phyloP scores from a whole-genome alignment of 331 rosid species.

The Saraca asoca region DNA sequence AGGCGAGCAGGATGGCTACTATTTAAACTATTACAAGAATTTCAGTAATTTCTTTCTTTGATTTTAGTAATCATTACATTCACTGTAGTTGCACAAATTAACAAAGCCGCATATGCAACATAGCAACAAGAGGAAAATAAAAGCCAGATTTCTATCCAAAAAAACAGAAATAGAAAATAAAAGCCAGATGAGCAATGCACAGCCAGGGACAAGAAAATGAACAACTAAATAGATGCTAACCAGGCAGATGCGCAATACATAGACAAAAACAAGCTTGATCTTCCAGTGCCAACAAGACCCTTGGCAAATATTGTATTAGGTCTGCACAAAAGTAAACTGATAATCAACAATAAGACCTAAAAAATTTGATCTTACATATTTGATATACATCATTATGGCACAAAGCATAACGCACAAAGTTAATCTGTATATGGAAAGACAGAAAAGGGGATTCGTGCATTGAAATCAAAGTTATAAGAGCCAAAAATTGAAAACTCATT shows the following conservation, averaged over 20 bases:
- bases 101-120: background rate
- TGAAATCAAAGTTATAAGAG: slow-evolving; percentile 5
- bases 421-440: background rate
- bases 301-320: slow-evolving; percentile 64
- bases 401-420: slow-evolving; percentile 16
- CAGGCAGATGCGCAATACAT: slow-evolving; percentile 90
- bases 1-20: background rate
- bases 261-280: slow-evolving; percentile 95
- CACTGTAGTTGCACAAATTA: slow-evolving; percentile 2
- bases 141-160: slow-evolving; percentile 7
- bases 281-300: slow-evolving; percentile 84
- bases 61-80: background rate
- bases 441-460: background rate
- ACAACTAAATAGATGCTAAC: slow-evolving; percentile 47
- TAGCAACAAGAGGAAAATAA: background rate
- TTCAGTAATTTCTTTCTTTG: background rate
- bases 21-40: background rate
- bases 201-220: slow-evolving; percentile 11
- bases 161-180: background rate
- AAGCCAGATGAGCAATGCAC: slow-evolving; percentile 23
- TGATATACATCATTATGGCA: background rate
- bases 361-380: slow-evolving; percentile 10
- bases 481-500: background rate
- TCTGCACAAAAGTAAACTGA: slow-evolving; percentile 55
- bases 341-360: slow-evolving; percentile 23